A percentile compares a stretch with the other conserved stretches of the same genome.
Evolutionary conservation across 2,329 filamentous ascomycete genomes (phyloP).

Genomic region (Penicillium expansum): DNA sequence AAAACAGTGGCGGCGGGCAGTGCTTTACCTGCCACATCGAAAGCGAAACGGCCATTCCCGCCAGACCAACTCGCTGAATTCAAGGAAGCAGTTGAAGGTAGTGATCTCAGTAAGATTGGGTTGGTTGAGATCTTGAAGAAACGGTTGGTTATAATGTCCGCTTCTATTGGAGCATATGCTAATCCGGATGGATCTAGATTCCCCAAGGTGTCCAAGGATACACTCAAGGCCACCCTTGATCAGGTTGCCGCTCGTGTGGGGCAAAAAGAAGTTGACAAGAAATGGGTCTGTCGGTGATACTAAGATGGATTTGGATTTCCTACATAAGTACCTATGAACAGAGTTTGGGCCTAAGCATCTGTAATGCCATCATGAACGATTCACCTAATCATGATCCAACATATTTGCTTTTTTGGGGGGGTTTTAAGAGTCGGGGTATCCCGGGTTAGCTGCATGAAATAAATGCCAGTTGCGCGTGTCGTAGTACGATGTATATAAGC

Average conservation of each 20-base stretch:
- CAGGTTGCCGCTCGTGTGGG: slow-evolving; percentile 62
- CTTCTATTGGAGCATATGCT: neutral
- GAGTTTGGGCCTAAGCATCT: slow-evolving; percentile 4
- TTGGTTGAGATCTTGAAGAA: slow-evolving; percentile 73
- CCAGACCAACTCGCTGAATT: slow-evolving; percentile 64
- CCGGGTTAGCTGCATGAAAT: slow-evolving; percentile 9
- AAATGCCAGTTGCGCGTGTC: neutral
- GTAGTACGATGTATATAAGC: neutral
- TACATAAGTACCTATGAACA: slow-evolving; percentile 3
- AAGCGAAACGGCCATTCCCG: slow-evolving; percentile 50
- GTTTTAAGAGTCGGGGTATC: slow-evolving; percentile 2
- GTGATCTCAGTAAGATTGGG: slow-evolving; percentile 70
- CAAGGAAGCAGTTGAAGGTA: slow-evolving; percentile 67
- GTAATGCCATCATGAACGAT: slow-evolving; percentile 1
- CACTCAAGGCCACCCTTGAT: slow-evolving; percentile 69
- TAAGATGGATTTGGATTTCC: neutral
- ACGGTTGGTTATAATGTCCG: slow-evolving; percentile 44
- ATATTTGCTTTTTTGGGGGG: neutral
- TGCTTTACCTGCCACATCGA: slow-evolving; percentile 18
- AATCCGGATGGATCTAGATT: slow-evolving; percentile 49
- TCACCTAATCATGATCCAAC: neutral
- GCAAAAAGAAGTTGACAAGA: slow-evolving; percentile 62
- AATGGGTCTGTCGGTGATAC: slow-evolving; percentile 55
- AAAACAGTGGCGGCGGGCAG: slow-evolving; percentile 12
- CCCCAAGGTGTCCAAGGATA: slow-evolving; percentile 65